Base-by-base conservation (phyloP, 2,329 filamentous ascomycete genomes). In the Dryadomyces quercivorus region DNA sequence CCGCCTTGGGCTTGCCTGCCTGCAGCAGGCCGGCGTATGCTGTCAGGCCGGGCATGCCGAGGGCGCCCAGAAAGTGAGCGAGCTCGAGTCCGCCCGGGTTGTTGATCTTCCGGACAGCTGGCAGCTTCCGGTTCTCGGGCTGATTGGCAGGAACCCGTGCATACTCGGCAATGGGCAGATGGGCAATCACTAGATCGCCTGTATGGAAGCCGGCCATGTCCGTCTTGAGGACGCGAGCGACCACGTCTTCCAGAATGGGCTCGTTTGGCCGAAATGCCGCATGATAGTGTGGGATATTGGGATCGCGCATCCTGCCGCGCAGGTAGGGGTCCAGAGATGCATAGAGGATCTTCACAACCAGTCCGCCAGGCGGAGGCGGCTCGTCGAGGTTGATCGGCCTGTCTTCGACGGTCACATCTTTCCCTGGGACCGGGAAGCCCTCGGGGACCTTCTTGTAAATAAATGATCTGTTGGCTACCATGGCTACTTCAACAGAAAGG, bases 281-380 rank as follows among this genome's bases (percentile, higher is more conserved):
- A 21, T 74, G 66, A 73, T 90, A 93, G 10, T 86, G 89, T 70
- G 85, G 81, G 65, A 71, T 63, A 40, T 73, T 67, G 7, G 85
- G 65, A 50, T 75, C 69, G 50, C 88, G 83, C 86, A 95, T 91
- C 61, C 81, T 80, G 57, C 85, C 86, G 55, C 90, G 85, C 74
- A 87, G 81, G 73, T 94, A 95, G 2, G 89, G 89, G 68, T 95
- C 89, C 70, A 85, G 85, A 44, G 86, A 91, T 59, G 82, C 75
- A 67, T 86, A 88, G 63, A 85, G 77, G 61, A 85, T 79, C 71
- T 88, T 80, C 59, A 85, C 70, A 36, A 80, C 80, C 50, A 94
- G 67, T 44, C 88, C 84, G 59, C 86, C 85, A 47, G 77, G 66
- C 22, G 81, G 76, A 31, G 82, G 76, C 5, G 77, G 66, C 51